Evolutionary conservation across 345 rosid genomes (phyloP), one percentile per base, ranked within the genome.

Genomic region (Eutrema japonicum): DNA sequence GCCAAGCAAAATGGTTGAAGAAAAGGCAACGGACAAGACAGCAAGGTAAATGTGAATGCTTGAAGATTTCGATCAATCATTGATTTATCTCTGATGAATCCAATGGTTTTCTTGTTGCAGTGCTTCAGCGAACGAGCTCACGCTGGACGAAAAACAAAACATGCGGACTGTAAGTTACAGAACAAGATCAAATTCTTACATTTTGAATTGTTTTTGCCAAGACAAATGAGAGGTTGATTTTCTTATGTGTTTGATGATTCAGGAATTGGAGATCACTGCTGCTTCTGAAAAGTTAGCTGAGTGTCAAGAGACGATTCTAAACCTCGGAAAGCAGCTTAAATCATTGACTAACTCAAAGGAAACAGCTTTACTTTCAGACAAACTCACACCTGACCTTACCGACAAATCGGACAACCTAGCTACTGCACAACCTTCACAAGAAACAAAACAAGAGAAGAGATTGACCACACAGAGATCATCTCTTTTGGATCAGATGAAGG

Each of bases 221-320:
- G 33, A 71, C 14, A 54, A 30, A 37, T 29, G 22, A 68, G 12
- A 49, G 22, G 27, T 40, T 68, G 53, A 32, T 29, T 40, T 6
- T 54, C 16, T 8, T 57, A 6, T 72, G 61, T 73, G 62, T 49
- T 30, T 29, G 51, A 57, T 56, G 22, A 69, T 65, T 71, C 87
- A 95, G 99, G 87, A 88, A 38, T 74, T 84, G 88, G 97, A 92
- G 84, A 86, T 89, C 71, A 67, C 92, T 46, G 92, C 92, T 70
- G 99, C 99, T 78, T 88, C 99, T 59, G 92, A 91, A 60, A 95
- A 88, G 83, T 78, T 95, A 71, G 97, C 96, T 0, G 96, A 95
- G 80, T 95, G 96, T 81, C 97, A 92, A 78, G 96, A 89, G 75
- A 88, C 96, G 10, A 92, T 95, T 53, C 74, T 87, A 55, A 87